Base-by-base conservation (phyloP, 1,139 yeast species). In the Geotrichum klebahnii region DNA sequence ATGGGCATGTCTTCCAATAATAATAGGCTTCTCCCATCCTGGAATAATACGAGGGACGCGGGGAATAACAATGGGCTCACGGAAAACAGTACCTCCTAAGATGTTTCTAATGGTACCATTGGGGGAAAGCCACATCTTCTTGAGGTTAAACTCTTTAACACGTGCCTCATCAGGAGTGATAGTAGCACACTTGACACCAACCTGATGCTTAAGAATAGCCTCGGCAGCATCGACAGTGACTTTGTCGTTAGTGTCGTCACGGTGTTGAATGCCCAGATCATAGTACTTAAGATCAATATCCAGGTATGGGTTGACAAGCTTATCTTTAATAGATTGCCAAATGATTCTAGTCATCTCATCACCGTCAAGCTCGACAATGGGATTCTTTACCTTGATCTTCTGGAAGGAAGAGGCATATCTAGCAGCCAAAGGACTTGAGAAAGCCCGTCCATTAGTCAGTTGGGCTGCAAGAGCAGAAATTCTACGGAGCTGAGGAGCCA, bases 161-260 rank as follows among this genome's bases (percentile, higher is more conserved):
- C 97, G 81, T 38, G 85, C 90, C 74, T 90, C 97, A 68, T 90
- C 97, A 6, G 97, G 97, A n/a, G 97, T 90, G 68, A 90, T 90
- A 51, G 97, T 90, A 47, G 97, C 97, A 74, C 97, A 90, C 74
- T 90, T 90, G 63, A 90, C 84, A 54, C 95, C 97, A 45, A 90
- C 97, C 52, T 89, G 87, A 68, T 87, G 83, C 72, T 89, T 77
- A 68, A 81, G 76, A 62, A 87, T 89, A 50, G 97, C 97, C 56
- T 84, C 75, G 33, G 97, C 97, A 5, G 96, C 88, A 57, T 90
- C 97, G 46, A 77, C 68, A 24, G 97, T 90, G 62, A 90, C 88
- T 71, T 85, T 73, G 69, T 90, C 97, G 61, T 87, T 77, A 42
- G 97, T 90, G 59, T 80, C 69, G 70, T 90, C 97, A 69, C 97